phyloP scores from a whole-genome alignment of 441 rosid genomes.

The Gossypium aridum region DNA sequence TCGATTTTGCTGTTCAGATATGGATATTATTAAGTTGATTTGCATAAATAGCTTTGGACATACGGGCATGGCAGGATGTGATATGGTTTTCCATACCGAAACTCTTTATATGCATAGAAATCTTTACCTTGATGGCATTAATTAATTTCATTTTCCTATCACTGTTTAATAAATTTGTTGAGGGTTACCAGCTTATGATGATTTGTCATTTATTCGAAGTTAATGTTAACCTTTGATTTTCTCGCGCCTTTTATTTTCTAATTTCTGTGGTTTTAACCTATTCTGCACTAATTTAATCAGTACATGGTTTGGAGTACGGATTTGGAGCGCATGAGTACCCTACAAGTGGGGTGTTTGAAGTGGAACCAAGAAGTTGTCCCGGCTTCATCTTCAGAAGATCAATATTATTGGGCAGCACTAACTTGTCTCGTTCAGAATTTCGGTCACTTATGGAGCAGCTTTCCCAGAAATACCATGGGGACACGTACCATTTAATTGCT shows the following conservation, averaged over 20 bases:
- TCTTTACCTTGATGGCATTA: neutral
- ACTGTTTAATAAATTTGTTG: neutral
- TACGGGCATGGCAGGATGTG: neutral
- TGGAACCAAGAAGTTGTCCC: conserved; percentile 92
- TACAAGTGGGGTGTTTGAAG: conserved; percentile 86
- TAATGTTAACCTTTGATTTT: neutral
- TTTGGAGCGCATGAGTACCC: conserved; percentile 92
- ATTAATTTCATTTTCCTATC: neutral
- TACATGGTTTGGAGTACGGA: conserved; percentile 82
- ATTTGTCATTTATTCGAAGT: neutral
- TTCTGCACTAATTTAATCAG: conserved; percentile 31
- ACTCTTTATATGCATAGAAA: neutral
- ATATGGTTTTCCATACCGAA: neutral
- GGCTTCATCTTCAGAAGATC: conserved; percentile 90
- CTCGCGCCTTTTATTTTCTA: neutral
- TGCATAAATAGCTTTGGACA: neutral
- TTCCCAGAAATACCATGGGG: conserved; percentile 74
- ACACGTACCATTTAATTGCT: conserved; percentile 89
- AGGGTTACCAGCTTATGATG: neutral
- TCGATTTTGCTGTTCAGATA: neutral
- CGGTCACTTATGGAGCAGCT: conserved; percentile 78
- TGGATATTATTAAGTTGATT: neutral
- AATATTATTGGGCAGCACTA: conserved; percentile 56
- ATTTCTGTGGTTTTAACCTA: conserved; percentile 11
- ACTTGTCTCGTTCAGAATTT: conserved; percentile 68